Evolutionary conservation across 495 filamentous ascomycete species (phyloP), one percentile per base, ranked within the genome.

Genomic region (Hyphodiscus hymeniophilus): DNA sequence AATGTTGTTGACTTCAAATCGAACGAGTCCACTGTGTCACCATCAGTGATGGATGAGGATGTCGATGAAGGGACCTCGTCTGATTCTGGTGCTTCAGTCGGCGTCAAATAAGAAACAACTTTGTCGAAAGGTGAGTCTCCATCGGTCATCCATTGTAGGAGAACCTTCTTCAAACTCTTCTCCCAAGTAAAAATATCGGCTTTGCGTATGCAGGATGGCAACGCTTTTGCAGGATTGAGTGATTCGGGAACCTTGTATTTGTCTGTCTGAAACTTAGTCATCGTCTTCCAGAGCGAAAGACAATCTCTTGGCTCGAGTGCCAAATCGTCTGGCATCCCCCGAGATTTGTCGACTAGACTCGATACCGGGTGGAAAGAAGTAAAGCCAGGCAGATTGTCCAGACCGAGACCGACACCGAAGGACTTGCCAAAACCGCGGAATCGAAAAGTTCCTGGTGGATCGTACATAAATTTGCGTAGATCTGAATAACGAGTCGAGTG

Each of bases 301-400:
- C 84, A 88, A 55, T 91, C 85, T 13, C 82, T 66, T 3, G 84
- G 74, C 59, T 89, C 86, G 3, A 89, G 61, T 34, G 66, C 71
- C 2, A 88, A 61, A 59, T 89, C 86, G 24, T 72, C 72, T 12
- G 72, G 78, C 38, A 82, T 76, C 11, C 74, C 78, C 50, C 74
- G 67, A 24, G 66, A 74, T 45, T 73, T 65, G 45, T 84, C 74
- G 7, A 76, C 59, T 1, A 91, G 62, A 51, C 74, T 75, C 5
- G 77, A 69, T 21, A 86, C 65, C 2, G 85, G 85, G 62, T 89
- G 84, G n/a, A 89, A 57, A 39, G 78, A 78, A n/a, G 56, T 42
- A 54, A 88, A 76, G 10, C 59, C 21, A 48, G 36, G 32, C 20
- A 69, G 50, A n/a, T 61, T 62, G 58, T 81, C 79, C 7, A 82